These are phyloP conservation scores for Amphibolis antarctica DNA, from an alignment of 106 monocot genomes.

Conservation along the genomic window DNA sequence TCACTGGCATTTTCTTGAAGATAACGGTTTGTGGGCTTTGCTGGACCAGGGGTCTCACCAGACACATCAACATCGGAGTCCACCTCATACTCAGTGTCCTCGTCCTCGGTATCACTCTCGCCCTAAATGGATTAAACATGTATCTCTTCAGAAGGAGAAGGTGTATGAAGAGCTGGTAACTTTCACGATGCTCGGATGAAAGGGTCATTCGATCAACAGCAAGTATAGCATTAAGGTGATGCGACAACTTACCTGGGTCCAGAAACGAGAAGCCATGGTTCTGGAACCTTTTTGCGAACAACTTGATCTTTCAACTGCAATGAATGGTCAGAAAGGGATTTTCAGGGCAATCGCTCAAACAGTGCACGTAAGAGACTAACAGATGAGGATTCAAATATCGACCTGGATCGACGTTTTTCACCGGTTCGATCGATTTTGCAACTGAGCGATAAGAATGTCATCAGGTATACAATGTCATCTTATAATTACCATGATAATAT, in stretches of 20 bases:
- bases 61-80: conserved; percentile 24
- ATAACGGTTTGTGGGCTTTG: conserved; percentile 24
- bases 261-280: conserved; percentile 28
- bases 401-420: no score
- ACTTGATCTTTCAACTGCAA: background rate
- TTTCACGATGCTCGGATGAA: background rate
- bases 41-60: conserved; percentile 3
- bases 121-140: conserved; percentile 17
- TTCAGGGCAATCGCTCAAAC: no score
- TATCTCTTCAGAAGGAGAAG: background rate
- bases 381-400: no score
- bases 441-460: no score
- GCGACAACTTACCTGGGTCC: conserved; percentile 10
- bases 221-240: no score
- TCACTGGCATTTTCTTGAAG: conserved; percentile 28
- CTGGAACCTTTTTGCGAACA: background rate
- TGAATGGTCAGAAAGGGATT: no score
- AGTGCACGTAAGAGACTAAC: no score
- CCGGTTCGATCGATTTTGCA: no score
- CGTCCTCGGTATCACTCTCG: conserved; percentile 43
- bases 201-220: background rate
- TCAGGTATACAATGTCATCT: no score
- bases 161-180: no score
- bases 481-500: no score
- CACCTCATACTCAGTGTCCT: conserved; percentile 41